Evolutionary conservation across 73 alveolate species (phyloP).

Genomic region (Tetrahymena elliotti): DNA sequence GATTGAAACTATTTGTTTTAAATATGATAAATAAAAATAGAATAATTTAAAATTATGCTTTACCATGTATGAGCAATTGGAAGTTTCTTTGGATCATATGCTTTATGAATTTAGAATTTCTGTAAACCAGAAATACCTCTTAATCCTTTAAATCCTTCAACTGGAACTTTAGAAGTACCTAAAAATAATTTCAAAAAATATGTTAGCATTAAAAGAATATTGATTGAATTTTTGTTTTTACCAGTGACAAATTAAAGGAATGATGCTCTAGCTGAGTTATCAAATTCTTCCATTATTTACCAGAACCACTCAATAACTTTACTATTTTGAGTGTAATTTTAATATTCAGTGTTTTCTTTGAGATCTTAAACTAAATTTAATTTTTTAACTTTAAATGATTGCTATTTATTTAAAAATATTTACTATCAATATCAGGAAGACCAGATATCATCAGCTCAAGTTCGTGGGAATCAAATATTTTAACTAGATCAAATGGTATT

Average conservation of each 20-base stretch:
- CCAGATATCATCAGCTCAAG: conserved; percentile 96
- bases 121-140: conserved; percentile 45
- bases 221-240: not conserved
- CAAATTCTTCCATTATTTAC: conserved; percentile 87
- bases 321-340: conserved; percentile 79
- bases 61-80: conserved; percentile 96
- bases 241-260: conserved; percentile 89
- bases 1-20: conserved; percentile 20
- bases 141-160: conserved; percentile 94
- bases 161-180: conserved; percentile 95
- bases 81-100: conserved; percentile 65
- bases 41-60: not conserved
- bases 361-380: conserved; percentile 76
- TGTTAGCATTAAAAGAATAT: not conserved
- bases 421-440: conserved; percentile 71
- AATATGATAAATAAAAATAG: not conserved
- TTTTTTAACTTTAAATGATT: not conserved
- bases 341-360: conserved; percentile 92
- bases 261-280: conserved; percentile 82
- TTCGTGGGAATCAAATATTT: conserved; percentile 81
- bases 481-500: conserved; percentile 84
- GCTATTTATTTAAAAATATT: not conserved
- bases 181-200: conserved; percentile 11
- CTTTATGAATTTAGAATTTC: conserved; percentile 42
- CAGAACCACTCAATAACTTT: conserved; percentile 85